A percentile compares a stretch with the other conserved stretches of the same genome.
Evolutionary conservation across 2,329 filamentous ascomycete genomes (phyloP).

Genomic region (Colletotrichum sp.): DNA sequence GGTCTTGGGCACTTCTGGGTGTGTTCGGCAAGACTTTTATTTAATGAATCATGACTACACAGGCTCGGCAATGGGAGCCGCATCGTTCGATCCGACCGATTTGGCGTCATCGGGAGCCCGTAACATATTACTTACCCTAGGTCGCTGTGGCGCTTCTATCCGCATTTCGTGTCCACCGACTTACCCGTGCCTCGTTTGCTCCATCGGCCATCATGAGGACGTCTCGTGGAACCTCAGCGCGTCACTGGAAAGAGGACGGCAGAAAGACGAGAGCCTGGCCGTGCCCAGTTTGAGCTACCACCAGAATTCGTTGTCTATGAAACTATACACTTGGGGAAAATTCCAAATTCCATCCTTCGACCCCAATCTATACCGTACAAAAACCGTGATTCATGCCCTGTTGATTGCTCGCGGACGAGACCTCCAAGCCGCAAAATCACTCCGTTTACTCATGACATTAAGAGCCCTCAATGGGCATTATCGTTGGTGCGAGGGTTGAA

Average conservation of each 20-base stretch:
- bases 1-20: neutral
- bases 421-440: conserved; percentile 12
- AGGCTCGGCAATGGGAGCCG: neutral
- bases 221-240: neutral
- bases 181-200: neutral
- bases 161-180: neutral
- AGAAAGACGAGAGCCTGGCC: neutral
- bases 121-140: too few species aligned
- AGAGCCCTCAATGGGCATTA: neutral
- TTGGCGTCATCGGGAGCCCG: neutral
- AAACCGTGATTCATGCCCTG: neutral
- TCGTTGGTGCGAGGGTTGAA: neutral
- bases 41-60: neutral
- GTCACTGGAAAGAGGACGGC: neutral
- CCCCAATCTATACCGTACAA: conserved; percentile 15
- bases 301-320: neutral
- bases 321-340: conserved; percentile 4
- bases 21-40: neutral
- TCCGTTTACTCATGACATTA: neutral
- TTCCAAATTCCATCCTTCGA: neutral
- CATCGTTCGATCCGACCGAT: neutral
- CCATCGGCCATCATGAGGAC: neutral
- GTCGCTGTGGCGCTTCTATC: neutral
- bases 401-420: neutral
- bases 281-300: neutral